phyloP scores from a whole-genome alignment of 129 eudicot species.

The Chrysanthemum seticuspe region DNA sequence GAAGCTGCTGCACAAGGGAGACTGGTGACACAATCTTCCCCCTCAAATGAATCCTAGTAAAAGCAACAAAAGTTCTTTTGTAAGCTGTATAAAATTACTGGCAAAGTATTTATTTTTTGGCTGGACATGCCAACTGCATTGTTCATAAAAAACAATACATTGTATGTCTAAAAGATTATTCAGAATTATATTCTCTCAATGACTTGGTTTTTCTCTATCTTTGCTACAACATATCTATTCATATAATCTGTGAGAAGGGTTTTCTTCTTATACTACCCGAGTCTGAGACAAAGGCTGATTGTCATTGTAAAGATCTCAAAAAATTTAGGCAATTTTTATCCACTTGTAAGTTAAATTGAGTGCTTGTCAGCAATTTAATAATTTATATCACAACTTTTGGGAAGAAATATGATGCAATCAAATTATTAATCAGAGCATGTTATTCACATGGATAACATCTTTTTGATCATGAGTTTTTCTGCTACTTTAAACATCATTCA shows the following conservation, averaged over 20 bases:
- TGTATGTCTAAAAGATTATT: conserved; percentile 1
- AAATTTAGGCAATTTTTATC: not conserved
- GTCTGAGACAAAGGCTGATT: not conserved
- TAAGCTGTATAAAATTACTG: not conserved
- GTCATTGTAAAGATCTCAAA: not conserved
- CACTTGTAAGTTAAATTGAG: not conserved
- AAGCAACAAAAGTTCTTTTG: not conserved
- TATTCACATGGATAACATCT: not conserved
- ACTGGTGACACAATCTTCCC: conserved; percentile 41
- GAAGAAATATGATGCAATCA: not conserved
- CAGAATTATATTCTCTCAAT: not conserved
- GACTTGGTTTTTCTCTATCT: not conserved
- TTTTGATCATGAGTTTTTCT: not conserved
- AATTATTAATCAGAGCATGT: not conserved
- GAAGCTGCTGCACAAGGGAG: conserved; percentile 71
- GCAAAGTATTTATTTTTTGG: not conserved
- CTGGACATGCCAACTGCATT: not conserved
- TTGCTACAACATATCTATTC: not conserved
- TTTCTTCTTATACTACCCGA: not conserved
- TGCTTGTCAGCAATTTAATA: not conserved
- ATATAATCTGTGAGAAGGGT: not conserved
- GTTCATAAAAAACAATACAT: not conserved
- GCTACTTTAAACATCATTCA: not conserved
- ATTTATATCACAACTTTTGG: not conserved
- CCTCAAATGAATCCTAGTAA: conserved; percentile 50